Evolutionary conservation across 2,329 filamentous ascomycete species (phyloP).

Genomic region (Alternaria atra): DNA sequence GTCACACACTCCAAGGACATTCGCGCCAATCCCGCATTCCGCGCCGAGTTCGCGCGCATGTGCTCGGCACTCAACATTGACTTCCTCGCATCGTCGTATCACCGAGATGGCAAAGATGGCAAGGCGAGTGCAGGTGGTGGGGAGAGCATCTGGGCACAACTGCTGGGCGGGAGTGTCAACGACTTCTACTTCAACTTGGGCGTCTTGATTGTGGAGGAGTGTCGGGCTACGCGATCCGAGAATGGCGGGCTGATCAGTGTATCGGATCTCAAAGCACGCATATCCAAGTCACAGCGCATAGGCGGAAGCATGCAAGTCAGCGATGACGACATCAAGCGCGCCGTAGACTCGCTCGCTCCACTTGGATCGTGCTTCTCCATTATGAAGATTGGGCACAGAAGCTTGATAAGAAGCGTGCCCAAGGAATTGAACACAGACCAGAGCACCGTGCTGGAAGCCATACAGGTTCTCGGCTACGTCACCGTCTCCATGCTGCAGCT

Average conservation of each 20-base stretch:
- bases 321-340: constrained; percentile 91
- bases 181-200: constrained; percentile 99
- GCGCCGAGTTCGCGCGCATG: constrained; percentile 98
- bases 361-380: constrained; percentile 89
- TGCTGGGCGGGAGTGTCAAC: constrained; percentile 89
- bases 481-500: constrained; percentile 87
- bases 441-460: constrained; percentile 88
- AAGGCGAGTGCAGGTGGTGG: constrained; percentile 60
- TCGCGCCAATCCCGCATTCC: constrained; percentile 91
- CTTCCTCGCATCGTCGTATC: constrained; percentile 71
- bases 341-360: constrained; percentile 85
- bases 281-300: constrained; percentile 73
- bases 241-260: constrained; percentile 93
- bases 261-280: constrained; percentile 77
- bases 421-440: constrained; percentile 97
- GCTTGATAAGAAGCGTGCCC: constrained; percentile 90
- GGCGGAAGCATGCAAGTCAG: constrained; percentile 77
- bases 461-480: constrained; percentile 88
- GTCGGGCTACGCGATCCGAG: constrained; percentile 82
- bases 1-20: constrained; percentile 95
- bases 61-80: constrained; percentile 97
- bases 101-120: constrained; percentile 59
- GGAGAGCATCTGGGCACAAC: constrained; percentile 88
- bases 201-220: constrained; percentile 94
- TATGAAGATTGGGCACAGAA: constrained; percentile 80